A percentile compares a stretch with the other conserved stretches of the same genome.
phyloP scores from a whole-genome alignment of 2,329 filamentous ascomycete species.

The Colletotrichum truncatum region DNA sequence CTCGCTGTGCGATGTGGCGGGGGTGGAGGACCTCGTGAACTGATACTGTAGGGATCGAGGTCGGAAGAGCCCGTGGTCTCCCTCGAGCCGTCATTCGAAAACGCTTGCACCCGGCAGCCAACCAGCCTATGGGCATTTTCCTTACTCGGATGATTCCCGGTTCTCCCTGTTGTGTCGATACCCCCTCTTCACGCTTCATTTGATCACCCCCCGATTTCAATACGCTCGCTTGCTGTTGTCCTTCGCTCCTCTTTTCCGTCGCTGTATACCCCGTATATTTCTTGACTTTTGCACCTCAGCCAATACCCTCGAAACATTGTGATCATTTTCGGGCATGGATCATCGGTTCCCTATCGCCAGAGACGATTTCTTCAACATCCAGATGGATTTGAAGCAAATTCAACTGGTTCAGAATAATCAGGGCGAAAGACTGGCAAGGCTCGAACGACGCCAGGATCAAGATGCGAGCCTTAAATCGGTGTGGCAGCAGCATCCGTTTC shows the following conservation, averaged over 20 bases:
- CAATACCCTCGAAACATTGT: constrained; percentile 22
- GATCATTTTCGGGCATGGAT: constrained; percentile 64
- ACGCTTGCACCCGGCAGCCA: background rate
- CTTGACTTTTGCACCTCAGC: constrained; percentile 5
- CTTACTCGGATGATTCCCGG: background rate
- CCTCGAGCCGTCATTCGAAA: constrained; percentile 22
- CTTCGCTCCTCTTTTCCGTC: background rate
- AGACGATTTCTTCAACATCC: constrained; percentile 74
- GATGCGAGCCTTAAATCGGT: constrained; percentile 81
- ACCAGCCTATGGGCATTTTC: background rate
- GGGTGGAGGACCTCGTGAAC: constrained; percentile 51
- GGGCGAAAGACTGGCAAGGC: constrained; percentile 66
- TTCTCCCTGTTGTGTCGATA: constrained; percentile 12
- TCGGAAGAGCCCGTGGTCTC: constrained; percentile 35
- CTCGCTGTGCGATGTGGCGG: constrained; percentile 55
- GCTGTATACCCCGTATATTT: background rate
- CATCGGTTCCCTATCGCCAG: constrained; percentile 66
- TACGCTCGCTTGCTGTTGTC: constrained; percentile 19
- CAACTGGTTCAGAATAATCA: constrained; percentile 71
- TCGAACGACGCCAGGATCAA: constrained; percentile 75
- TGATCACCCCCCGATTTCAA: background rate
- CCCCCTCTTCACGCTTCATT: background rate
- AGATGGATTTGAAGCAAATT: constrained; percentile 76
- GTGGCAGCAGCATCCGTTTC: constrained; percentile 93
- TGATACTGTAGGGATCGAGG: constrained; percentile 44